Conservation (phyloP, 768 basidiomycete species). For the Sarcodon sp. region DNA sequence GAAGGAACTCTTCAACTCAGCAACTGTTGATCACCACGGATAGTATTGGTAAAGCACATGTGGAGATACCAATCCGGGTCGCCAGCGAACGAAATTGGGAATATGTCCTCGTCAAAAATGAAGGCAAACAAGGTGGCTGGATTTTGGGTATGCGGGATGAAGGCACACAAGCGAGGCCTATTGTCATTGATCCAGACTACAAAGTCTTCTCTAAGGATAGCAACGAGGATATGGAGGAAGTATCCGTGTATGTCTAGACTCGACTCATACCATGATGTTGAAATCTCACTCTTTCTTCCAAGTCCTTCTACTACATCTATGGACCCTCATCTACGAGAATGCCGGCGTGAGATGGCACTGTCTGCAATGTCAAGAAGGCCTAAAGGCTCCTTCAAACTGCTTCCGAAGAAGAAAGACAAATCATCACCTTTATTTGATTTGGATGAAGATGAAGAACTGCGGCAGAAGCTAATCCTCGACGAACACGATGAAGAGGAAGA, state of each 20-base stretch:
- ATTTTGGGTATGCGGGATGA: conserved; percentile 84
- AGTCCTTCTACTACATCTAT: conserved; percentile 13
- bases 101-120: conserved; percentile 92
- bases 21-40: conserved; percentile 88
- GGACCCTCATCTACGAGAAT: conserved; percentile 55
- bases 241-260: conserved; percentile 40
- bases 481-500: conserved; percentile 30
- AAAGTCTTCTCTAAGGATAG: conserved; percentile 12
- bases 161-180: conserved; percentile 76
- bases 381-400: conserved; percentile 16
- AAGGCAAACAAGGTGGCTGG: conserved; percentile 84
- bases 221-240: conserved; percentile 72
- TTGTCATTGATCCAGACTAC: conserved; percentile 47
- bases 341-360: conserved; percentile 48
- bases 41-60: conserved; percentile 78
- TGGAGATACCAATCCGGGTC: conserved; percentile 86
- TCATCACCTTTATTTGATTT: conserved; percentile 38
- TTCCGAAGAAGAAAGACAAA: conserved; percentile 20
- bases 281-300: conserved; percentile 10
- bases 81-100: conserved; percentile 92
- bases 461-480: conserved; percentile 9
- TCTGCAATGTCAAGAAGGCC: conserved; percentile 36
- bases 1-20: conserved; percentile 86
- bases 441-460: conserved; percentile 31
- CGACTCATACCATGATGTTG: too few species aligned